Conservation (phyloP, 2,329 filamentous ascomycete species). For the Apiospora aurea region DNA sequence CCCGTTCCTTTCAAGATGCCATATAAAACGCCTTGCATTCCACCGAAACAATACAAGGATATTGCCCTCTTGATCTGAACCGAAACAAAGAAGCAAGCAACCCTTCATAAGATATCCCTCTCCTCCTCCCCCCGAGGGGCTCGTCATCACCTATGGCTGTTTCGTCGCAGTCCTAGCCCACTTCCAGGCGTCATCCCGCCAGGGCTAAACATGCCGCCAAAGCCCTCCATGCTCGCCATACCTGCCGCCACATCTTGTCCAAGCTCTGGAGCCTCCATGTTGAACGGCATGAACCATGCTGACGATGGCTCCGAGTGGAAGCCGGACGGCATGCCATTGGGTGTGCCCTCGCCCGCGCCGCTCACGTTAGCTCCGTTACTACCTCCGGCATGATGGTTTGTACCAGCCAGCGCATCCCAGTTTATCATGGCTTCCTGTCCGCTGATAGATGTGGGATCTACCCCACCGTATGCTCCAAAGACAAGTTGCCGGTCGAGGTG, state of each 20-base stretch:
- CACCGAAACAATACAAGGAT: constrained; percentile 5
- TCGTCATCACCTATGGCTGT: constrained; percentile 12
- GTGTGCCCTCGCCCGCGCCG: constrained; percentile 36
- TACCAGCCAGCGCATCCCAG: constrained; percentile 53
- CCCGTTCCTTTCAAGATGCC: background rate
- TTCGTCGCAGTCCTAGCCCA: constrained; percentile 17
- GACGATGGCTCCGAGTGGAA: constrained; percentile 58
- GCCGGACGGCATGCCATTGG: constrained; percentile 36
- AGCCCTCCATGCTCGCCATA: constrained; percentile 55
- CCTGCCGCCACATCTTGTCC: constrained; percentile 54
- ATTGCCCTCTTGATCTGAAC: background rate
- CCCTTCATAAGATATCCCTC: background rate
- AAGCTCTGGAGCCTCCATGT: constrained; percentile 78
- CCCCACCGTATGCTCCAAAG: constrained; percentile 72
- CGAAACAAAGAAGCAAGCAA: background rate
- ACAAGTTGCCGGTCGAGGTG: constrained; percentile 80
- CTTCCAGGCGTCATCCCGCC: constrained; percentile 46
- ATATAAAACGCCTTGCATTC: constrained; percentile 12
- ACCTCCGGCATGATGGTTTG: constrained; percentile 38
- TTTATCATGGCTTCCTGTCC: constrained; percentile 50
- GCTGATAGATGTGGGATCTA: constrained; percentile 52
- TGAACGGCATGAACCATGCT: constrained; percentile 94
- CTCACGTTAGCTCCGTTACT: constrained; percentile 38
- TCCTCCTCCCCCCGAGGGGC: background rate
- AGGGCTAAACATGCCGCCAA: constrained; percentile 56